phyloP scores from a whole-genome alignment of 73 alveolate genomes.

The Paramecium pentaurelia region DNA sequence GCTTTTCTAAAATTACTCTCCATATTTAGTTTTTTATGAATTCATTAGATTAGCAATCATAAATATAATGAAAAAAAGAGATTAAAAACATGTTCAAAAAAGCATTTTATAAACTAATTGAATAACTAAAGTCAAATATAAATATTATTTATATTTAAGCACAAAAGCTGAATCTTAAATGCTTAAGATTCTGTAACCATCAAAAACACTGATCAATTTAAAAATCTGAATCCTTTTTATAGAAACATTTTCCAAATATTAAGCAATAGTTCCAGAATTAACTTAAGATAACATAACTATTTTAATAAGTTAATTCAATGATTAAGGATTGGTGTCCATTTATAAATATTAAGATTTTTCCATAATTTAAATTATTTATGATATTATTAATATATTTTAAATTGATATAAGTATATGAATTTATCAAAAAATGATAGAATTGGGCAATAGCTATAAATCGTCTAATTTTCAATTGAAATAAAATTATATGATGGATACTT shows the following conservation, averaged over 20 bases:
- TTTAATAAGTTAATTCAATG: constrained; percentile 25
- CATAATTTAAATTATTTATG: constrained; percentile 51
- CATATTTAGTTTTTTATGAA: too few relatives aligned
- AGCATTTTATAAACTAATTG: constrained; percentile 44
- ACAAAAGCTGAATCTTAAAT: neutral
- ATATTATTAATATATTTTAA: neutral
- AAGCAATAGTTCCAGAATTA: constrained; percentile 46
- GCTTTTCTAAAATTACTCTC: too few relatives aligned
- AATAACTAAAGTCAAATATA: constrained; percentile 25
- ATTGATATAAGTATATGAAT: neutral
- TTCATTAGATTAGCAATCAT: too few relatives aligned
- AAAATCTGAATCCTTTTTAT: constrained; percentile 24
- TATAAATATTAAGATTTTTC: constrained; percentile 54
- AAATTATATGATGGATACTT: neutral
- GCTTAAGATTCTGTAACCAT: neutral
- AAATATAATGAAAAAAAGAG: too few relatives aligned
- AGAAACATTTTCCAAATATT: constrained; percentile 36
- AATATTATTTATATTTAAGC: neutral
- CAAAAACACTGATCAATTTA: neutral
- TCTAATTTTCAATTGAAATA: neutral
- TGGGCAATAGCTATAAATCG: neutral
- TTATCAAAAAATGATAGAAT: neutral
- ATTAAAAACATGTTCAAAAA: too few relatives aligned
- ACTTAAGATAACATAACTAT: constrained; percentile 41
- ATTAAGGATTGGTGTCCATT: constrained; percentile 14